Conservation (phyloP, 2,329 filamentous ascomycete genomes). For the Phaeoacremonium minimum region DNA sequence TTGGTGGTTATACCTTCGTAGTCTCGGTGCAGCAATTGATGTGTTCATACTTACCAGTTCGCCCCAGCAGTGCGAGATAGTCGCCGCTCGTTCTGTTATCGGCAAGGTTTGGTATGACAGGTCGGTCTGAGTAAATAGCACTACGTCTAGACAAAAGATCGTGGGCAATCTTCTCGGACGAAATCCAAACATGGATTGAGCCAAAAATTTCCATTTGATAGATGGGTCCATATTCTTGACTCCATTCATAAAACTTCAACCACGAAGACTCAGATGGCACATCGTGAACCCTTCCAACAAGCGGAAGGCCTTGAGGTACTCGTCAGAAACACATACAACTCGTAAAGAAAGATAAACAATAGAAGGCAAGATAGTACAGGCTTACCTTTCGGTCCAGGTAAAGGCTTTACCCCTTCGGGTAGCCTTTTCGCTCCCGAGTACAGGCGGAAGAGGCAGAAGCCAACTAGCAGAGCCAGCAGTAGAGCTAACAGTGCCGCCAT, state of each 20-base stretch:
- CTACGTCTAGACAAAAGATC: conserved; percentile 37
- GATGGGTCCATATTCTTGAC: conserved; percentile 39
- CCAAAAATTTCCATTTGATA: conserved; percentile 42
- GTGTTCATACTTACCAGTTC: conserved; percentile 25
- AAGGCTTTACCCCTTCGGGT: conserved; percentile 18
- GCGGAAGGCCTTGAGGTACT: conserved; percentile 34
- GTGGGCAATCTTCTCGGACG: conserved; percentile 36
- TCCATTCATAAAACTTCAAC: conserved; percentile 45
- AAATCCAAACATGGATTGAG: conserved; percentile 42
- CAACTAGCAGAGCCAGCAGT: too few species aligned
- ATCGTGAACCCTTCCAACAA: conserved; percentile 40
- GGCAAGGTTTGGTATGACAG: conserved; percentile 39
- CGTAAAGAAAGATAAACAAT: too few species aligned
- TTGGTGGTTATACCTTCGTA: too few species aligned
- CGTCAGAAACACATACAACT: not conserved
- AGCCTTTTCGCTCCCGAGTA: conserved; percentile 8
- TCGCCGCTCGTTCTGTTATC: conserved; percentile 42
- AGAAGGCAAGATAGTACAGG: too few species aligned
- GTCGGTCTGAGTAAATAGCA: conserved; percentile 41
- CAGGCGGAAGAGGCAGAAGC: too few species aligned
- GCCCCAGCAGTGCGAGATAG: conserved; percentile 38
- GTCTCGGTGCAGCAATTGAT: too few species aligned
- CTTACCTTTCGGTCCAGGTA: conserved; percentile 23
- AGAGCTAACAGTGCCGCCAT: too few species aligned
- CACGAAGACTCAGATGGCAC: conserved; percentile 34